Percentiles rank a stretch among this genome's conserved stretches.
These are phyloP conservation scores for Ganoderma sp. DNA, from an alignment of 1,284 basidiomycete genomes.

Conservation along the genomic window DNA sequence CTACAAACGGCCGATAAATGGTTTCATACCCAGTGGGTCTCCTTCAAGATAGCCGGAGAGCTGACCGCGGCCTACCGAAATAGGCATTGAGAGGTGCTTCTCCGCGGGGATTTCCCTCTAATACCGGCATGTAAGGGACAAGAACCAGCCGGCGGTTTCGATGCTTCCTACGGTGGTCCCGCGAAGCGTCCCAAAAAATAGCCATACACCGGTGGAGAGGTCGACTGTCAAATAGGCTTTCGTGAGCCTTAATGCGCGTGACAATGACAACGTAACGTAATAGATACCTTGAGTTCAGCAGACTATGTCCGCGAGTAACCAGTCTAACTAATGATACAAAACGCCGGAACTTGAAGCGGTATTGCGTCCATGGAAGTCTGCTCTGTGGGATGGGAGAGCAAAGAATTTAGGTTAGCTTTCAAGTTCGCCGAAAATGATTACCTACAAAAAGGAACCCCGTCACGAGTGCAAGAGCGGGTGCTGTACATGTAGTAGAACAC, in stretches of 20 bases:
- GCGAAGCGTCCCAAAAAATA: conserved; percentile 24
- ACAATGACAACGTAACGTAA: conserved; percentile 14
- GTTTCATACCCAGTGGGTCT: conserved; percentile 16
- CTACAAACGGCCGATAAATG: conserved; percentile 10
- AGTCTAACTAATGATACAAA: background rate
- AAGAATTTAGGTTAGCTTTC: background rate
- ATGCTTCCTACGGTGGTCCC: conserved; percentile 16
- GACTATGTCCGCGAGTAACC: background rate
- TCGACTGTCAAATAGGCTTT: conserved; percentile 28
- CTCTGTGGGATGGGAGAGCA: background rate
- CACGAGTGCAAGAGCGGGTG: conserved; percentile 5
- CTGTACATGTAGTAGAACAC: background rate
- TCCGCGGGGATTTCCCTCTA: conserved; percentile 24
- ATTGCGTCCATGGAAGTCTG: background rate
- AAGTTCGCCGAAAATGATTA: conserved; percentile 1
- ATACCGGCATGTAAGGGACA: conserved; percentile 15
- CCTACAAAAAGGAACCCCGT: background rate
- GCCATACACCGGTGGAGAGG: conserved; percentile 2
- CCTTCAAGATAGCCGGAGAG: conserved; percentile 6
- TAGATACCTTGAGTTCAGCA: background rate
- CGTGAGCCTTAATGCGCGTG: conserved; percentile 23
- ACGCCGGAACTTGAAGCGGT: background rate
- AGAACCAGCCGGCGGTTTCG: conserved; percentile 6
- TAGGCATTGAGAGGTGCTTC: conserved; percentile 17
- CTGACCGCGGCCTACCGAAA: conserved; percentile 17